Conservation (phyloP, 2,329 filamentous ascomycete genomes). For the Alternaria triticimaculans region DNA sequence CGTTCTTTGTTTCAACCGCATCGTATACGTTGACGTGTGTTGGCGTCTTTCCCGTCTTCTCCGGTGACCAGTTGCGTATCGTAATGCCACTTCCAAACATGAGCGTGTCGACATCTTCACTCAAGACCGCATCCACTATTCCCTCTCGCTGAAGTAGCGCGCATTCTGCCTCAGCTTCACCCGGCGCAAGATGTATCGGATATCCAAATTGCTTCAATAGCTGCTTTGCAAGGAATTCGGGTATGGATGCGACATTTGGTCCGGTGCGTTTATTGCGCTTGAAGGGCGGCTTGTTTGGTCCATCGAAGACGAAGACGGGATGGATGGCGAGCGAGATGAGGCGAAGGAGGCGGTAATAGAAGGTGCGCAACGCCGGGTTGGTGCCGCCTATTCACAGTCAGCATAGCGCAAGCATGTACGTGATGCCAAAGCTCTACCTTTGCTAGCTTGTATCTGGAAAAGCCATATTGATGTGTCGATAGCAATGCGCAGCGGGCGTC, state of each 20-base stretch:
- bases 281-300: conserved; percentile 80
- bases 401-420: not conserved
- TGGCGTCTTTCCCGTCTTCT: conserved; percentile 71
- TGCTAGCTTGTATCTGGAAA: conserved; percentile 86
- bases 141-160: conserved; percentile 82
- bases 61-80: conserved; percentile 82
- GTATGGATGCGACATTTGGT: conserved; percentile 68
- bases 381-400: conserved; percentile 67
- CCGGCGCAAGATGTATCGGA: conserved; percentile 82
- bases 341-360: conserved; percentile 88
- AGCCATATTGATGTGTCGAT: conserved; percentile 98
- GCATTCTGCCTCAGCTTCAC: conserved; percentile 96
- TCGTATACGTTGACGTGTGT: conserved; percentile 89
- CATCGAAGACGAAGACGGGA: conserved; percentile 90
- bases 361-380: conserved; percentile 87
- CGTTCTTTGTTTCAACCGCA: conserved; percentile 62
- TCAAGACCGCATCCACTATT: conserved; percentile 80
- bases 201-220: conserved; percentile 87
- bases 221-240: conserved; percentile 80
- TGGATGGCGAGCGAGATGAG: conserved; percentile 79
- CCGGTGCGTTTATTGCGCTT: conserved; percentile 83
- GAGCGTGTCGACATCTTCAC: conserved; percentile 94
- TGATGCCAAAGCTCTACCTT: conserved; percentile 57
- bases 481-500: conserved; percentile 80
- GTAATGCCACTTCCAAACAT: conserved; percentile 92